These are phyloP conservation scores for Cladophialophora exuberans DNA, from an alignment of 2,329 filamentous ascomycete genomes.

Conservation along the genomic window DNA sequence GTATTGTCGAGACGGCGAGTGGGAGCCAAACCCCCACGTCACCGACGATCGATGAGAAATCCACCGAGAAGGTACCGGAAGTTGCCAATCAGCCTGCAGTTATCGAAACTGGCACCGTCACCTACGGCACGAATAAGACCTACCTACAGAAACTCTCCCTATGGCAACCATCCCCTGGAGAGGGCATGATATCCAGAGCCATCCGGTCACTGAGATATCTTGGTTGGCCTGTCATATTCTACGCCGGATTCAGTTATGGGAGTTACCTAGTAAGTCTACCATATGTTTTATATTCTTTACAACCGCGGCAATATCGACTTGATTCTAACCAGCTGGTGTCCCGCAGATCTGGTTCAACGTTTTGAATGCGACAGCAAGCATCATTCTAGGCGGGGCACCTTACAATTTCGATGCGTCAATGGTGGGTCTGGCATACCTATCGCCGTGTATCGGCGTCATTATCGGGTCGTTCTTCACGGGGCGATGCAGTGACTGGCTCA, in stretches of 20 bases:
- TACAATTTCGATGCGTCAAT: constrained; percentile 45
- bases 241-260: constrained; percentile 46
- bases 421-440: constrained; percentile 45
- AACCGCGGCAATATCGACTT: neutral
- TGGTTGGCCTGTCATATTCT: constrained; percentile 44
- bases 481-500: constrained; percentile 34
- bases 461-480: constrained; percentile 30
- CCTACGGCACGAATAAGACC: constrained; percentile 18
- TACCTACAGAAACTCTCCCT: constrained; percentile 25
- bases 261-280: constrained; percentile 38
- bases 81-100: neutral
- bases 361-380: constrained; percentile 46
- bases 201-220: constrained; percentile 29
- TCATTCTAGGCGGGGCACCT: constrained; percentile 41
- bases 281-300: too few species aligned
- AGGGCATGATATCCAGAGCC: constrained; percentile 17
- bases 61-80: neutral
- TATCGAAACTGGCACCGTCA: constrained; percentile 11
- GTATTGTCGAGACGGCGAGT: constrained; percentile 14
- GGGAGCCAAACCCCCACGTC: constrained; percentile 14
- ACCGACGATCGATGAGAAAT: constrained; percentile 4
- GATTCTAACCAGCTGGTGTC: neutral
- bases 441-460: constrained; percentile 29
- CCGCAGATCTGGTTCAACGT: constrained; percentile 48
- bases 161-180: constrained; percentile 22